Conservation (phyloP, 208 protist species). For the Trypanosomatidae sp. region DNA sequence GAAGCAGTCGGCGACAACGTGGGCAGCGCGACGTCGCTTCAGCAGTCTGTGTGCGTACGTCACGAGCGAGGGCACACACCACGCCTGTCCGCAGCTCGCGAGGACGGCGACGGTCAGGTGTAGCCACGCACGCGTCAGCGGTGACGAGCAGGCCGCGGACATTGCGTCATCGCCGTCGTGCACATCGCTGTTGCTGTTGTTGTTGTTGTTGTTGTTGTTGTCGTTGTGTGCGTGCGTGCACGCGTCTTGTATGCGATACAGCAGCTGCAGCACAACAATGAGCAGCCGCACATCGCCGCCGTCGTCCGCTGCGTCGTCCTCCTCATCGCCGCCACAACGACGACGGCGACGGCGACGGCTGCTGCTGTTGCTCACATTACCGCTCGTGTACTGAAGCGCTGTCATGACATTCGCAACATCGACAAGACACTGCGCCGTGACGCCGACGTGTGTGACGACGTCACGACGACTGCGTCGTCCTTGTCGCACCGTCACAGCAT, state of each 20-base stretch:
- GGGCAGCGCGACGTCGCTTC: slow-evolving; percentile 13
- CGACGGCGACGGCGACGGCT: too few species aligned
- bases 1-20: too few species aligned
- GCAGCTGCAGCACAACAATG: slow-evolving; percentile 33
- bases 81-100: slow-evolving; percentile 20
- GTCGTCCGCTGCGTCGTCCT: too few species aligned
- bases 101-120: slow-evolving; percentile 39
- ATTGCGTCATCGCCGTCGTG: slow-evolving; percentile 3
- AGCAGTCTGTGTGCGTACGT: slow-evolving; percentile 41
- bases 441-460: too few species aligned
- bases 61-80: slow-evolving; percentile 19
- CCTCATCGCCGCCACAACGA: too few species aligned
- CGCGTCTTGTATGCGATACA: slow-evolving; percentile 29
- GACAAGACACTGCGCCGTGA: slow-evolving; percentile 41
- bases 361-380: too few species aligned
- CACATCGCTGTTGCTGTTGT: too few species aligned
- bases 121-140: slow-evolving; percentile 46
- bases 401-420: slow-evolving; percentile 33
- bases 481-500: too few species aligned
- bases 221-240: slow-evolving; percentile 10
- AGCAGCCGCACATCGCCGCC: slow-evolving; percentile 22
- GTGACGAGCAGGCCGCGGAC: slow-evolving; percentile 9
- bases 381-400: slow-evolving; percentile 37
- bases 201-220: too few species aligned
- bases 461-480: too few species aligned